Evolutionary conservation across 169 alveolate genomes (phyloP), one percentile per base, ranked within the genome.

Genomic region (Neospora caninum): DNA sequence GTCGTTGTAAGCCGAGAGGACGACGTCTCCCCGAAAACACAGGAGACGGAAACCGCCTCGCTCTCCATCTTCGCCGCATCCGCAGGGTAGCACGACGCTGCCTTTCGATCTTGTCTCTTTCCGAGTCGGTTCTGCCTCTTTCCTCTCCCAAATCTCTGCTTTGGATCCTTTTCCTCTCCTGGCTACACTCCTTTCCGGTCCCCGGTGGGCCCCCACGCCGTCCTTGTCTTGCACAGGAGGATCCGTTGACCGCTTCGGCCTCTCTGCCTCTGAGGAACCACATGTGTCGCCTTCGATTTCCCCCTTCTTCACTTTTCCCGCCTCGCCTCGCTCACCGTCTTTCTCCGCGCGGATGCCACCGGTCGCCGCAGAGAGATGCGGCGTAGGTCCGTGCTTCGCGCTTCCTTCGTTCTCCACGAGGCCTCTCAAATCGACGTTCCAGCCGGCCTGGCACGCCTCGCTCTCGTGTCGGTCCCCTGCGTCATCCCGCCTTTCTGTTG

Each of bases 1-100:
- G 31, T 82, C 83, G 91, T 91, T 91, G 91, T n/a, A 73, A n/a
- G 94, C 83, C 29, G 94, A 91, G n/a, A 91, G 88, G 39, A 43
- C 93, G 43, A 88, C 89, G 42, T 88, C 94, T 45, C 94, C 88
- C 41, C 94, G 91, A 34, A 54, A 91, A 83, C 92, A 92, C n/a
- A 88, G 84, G 31, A 88, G 67, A 9, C 93, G 82, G 93, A 88
- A 88, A 41, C 93, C 70, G 16, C 93, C 93, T 18, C 42, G 0
- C 41, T 41, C 83, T 29, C 64, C 64, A n/a, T 38, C 54, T 45
- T 70, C n/a, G 69, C 84, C 45, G 93, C 93, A 58, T 36, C 91
- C 73, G 9, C 84, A 34, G 39, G 42, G 84, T 43, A 73, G 42
- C 38, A 6, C 43, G 16, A 0, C 43, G 13, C 41, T 36, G 16